Evolutionary conservation across 306 rosid species (phyloP), one percentile per base, ranked within the genome.

Genomic region (Cucumis sativus): DNA sequence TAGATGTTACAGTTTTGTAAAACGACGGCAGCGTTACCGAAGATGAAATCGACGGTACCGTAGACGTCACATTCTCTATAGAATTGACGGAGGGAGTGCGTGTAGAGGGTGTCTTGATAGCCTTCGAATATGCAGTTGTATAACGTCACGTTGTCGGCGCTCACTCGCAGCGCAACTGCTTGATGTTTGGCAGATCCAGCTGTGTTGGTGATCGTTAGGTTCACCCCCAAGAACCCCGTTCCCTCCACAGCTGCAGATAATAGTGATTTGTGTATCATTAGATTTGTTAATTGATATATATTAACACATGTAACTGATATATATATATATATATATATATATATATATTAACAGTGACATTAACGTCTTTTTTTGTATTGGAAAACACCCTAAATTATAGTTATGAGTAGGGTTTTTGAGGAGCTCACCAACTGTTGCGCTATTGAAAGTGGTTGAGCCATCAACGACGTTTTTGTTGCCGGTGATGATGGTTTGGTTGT

Each of bases 381-480:
- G 25, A 23, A 23, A 23, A 23, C 25, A 23, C 25, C 25, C 25
- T 23, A 23, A 28, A 1, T 52, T 17, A 54, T 6, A 56, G 12
- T 56, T n/a, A n/a, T 1, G 64, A 58, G 0, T 20, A 21, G 25
- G 69, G 3, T 59, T 16, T 14, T 23, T 6, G 69, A 33, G 45
- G 30, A 10, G 11, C 90, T 87, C 85, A 94, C 98, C 91, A 0
- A 94, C 78, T 12, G 98, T 91, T 20, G 93, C 93, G 21, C 97
- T 91, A 82, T 91, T 88, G 85, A 91, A 94, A 63, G 98, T 92
- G 33, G 98, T 94, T 84, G 88, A 88, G 1, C 91, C 91, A 71
- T 94, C 98, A 0, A 82, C 84, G 17, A 89, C 93, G n/a, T 96
- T 94, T 0, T 87, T 87, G 78, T 88, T 91, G 10, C 95, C 95